Evolutionary conservation across 768 basidiomycete genomes (phyloP), one percentile per base, ranked within the genome.

Genomic region (Cystobasidium onofrii): DNA sequence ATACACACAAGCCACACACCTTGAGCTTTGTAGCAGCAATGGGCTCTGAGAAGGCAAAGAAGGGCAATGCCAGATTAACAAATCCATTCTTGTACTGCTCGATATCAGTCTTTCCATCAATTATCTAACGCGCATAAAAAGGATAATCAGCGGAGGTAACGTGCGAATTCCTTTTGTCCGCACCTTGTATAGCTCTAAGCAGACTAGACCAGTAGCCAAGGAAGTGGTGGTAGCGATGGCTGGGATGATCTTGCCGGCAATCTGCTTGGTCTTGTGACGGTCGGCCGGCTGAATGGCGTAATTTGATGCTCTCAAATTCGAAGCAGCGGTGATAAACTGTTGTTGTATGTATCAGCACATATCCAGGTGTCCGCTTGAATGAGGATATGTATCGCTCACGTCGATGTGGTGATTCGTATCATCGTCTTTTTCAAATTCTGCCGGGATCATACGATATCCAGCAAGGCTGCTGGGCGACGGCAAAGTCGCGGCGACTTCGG

Each of bases 51-150:
- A 98, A 99, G 31, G 92, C 96, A 80, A 98, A 98, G 88, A 98
- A 98, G 0, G 96, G 96, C 67, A 99, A 83, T 1, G 96, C 96
- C 67, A 99, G 85, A 82, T 99, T 99, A 78, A 98, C 87, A 81
- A 99, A 99, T 44, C 94, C 95, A 79, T 99, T 99, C 86, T 96
- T 97, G 86, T 91, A 99, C 61, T 89, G 86, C 77, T 98, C 96
- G 17, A 98, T 84, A 80, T 91, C 90, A 79, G 84, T 88, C 86
- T 98, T 98, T 75, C 89, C 89, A 80, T 97, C 96, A 77, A 99
- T 94, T 80, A 98, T 85, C 93, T 96, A 62, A 15, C 25, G 77
- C n/a, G 76, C 64, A 13, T 13, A 34, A 1, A 34, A 34, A 41
- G 69, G n/a, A 67, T 15, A 62, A 25, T 54, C 33, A 52, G 23